These are phyloP conservation scores for Rhodotorula kratochvilovae DNA, from an alignment of 768 basidiomycete genomes.

Conservation along the genomic window DNA sequence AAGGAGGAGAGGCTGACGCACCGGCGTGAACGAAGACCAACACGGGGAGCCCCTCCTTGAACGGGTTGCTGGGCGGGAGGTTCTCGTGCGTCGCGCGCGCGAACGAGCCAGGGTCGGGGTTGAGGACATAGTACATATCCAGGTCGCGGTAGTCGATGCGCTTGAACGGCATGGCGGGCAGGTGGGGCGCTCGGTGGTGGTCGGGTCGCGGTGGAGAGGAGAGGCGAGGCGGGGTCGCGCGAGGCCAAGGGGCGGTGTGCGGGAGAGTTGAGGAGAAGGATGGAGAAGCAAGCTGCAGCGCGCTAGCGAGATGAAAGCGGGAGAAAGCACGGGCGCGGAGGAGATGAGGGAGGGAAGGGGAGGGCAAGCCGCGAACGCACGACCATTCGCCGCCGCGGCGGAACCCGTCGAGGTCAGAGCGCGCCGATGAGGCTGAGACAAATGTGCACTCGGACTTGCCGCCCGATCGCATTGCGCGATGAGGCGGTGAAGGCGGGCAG, in stretches of 20 bases:
- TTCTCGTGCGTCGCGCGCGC: conserved; percentile 19
- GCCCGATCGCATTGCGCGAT: background rate
- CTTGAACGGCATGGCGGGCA: conserved; percentile 22
- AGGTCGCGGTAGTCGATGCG: conserved; percentile 33
- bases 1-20: background rate
- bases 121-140: conserved; percentile 27
- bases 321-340: background rate
- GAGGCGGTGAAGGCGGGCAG: background rate
- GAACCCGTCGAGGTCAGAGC: too few species aligned
- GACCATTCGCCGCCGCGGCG: background rate
- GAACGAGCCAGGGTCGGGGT: conserved; percentile 13
- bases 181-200: background rate
- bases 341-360: background rate
- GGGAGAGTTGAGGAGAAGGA: background rate
- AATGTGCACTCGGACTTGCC: too few species aligned
- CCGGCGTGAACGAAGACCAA: conserved; percentile 30
- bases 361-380: background rate
- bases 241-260: background rate
- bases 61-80: conserved; percentile 7
- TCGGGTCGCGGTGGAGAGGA: background rate
- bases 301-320: background rate
- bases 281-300: background rate
- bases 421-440: background rate
- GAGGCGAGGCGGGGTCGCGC: background rate
- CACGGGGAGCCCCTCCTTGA: conserved; percentile 15